Evolutionary conservation across 1,284 basidiomycete species (phyloP), one percentile per base, ranked within the genome.

Genomic region (Ceratobasidium papillatum): DNA sequence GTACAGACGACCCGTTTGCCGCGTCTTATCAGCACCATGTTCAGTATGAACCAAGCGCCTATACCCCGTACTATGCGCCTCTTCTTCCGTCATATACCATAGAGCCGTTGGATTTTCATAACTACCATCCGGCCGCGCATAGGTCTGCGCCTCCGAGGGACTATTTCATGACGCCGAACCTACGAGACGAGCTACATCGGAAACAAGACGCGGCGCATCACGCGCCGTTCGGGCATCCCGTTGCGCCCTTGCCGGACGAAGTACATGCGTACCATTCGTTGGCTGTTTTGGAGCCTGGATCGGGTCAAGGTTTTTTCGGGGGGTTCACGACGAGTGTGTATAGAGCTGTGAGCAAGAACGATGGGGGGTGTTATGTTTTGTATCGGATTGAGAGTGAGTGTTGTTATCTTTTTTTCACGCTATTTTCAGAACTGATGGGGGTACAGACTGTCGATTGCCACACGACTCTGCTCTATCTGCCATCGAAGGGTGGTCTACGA

Each of bases 241-340:
- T 87, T 0, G 84, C 88, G 9, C 87, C 87, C 25, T 85, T 98
- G 8, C 96, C 96, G 0, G 91, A 94, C 30, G 94, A 97, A 79
- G 83, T 98, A 8, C 94, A 96, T 79, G 94, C 94, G 0, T 98
- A 98, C 80, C 95, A 98, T 81, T 91, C 92, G 0, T 87, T 98
- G 11, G 88, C 92, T 1, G 93, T 93, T 0, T 85, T 99, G 2
- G 94, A 95, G 81, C 83, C 83, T 27, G 81, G 83, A 0, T 80
- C 80, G 1, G 80, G 83, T 7, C 64, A 56, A 49, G 90, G 91
- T 72, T 91, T 92, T 78, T 88, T 94, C 72, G 90, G 90, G 7
- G 91, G 87, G 77, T 93, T 94, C 87, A 89, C 90, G 76, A 92
- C 91, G 0, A 89, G 90, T 0, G 89, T 94, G 1, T 98, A 99